A percentile compares a stretch with the other conserved stretches of the same genome.
phyloP scores from a whole-genome alignment of 108 stramenopile species.

The Cyclotella atomus region DNA sequence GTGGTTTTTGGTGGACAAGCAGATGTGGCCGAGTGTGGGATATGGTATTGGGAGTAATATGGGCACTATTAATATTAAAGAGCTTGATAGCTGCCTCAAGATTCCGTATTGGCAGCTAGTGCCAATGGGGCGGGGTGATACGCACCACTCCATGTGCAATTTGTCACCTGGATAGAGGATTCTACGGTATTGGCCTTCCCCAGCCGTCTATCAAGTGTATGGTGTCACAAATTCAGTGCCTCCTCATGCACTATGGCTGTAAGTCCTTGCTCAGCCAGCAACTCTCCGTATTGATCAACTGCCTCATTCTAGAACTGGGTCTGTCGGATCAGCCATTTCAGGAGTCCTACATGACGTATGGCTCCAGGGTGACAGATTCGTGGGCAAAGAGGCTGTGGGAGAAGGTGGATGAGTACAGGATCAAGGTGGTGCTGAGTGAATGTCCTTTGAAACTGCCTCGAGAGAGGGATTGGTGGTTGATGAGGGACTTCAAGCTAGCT shows the following conservation, averaged over 20 bases:
- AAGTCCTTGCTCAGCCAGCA: background rate
- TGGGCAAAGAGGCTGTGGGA: conserved; percentile 17
- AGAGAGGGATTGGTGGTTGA: conserved; percentile 15
- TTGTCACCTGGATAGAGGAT: background rate
- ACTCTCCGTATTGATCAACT: background rate
- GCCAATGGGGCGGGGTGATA: background rate
- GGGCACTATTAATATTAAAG: background rate
- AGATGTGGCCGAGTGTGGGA: background rate
- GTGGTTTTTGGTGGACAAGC: background rate
- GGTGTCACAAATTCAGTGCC: too few species aligned
- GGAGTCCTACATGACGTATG: background rate
- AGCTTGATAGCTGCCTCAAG: background rate
- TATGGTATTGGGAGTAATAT: background rate
- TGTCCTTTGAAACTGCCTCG: conserved; percentile 1
- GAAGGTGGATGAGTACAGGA: background rate
- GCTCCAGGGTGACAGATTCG: background rate
- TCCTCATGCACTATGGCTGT: conserved; percentile 23
- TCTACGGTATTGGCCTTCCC: background rate
- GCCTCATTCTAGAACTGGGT: conserved; percentile 3
- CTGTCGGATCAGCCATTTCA: conserved; percentile 9
- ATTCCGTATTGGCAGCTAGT: background rate
- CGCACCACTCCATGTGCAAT: background rate
- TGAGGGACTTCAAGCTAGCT: background rate
- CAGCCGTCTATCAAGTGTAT: background rate
- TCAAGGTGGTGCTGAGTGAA: background rate